Evolutionary conservation across 1,284 basidiomycete genomes (phyloP).

Genomic region (Moesziomyces sp.): DNA sequence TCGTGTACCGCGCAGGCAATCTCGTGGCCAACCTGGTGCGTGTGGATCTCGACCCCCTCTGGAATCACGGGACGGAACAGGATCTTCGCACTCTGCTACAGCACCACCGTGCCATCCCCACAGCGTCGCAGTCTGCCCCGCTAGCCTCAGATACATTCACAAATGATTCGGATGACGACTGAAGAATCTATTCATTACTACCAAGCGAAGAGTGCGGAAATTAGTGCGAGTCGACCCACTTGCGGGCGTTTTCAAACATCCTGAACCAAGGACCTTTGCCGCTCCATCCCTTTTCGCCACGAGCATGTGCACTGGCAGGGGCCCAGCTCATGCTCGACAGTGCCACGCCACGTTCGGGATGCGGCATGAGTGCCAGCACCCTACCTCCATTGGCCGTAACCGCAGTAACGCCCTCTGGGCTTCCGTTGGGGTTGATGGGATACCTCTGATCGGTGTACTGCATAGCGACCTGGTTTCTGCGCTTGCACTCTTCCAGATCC

Average conservation of each 20-base stretch:
- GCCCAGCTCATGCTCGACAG: constrained; percentile 67
- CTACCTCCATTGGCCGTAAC: constrained; percentile 86
- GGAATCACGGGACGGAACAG: constrained; percentile 47
- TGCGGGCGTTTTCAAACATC: constrained; percentile 87
- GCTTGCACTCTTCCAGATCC: constrained; percentile 35
- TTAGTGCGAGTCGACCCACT: constrained; percentile 63
- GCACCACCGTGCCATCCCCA: constrained; percentile 15
- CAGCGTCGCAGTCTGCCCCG: background rate
- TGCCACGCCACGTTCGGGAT: constrained; percentile 67
- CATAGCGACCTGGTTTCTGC: constrained; percentile 49
- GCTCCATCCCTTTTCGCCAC: constrained; percentile 65
- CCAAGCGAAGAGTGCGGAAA: too few relatives aligned
- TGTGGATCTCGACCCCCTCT: constrained; percentile 52
- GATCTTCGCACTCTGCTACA: constrained; percentile 44
- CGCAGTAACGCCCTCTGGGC: constrained; percentile 85
- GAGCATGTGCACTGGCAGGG: constrained; percentile 37
- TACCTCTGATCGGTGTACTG: constrained; percentile 61
- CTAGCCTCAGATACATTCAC: background rate
- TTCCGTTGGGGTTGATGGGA: constrained; percentile 87
- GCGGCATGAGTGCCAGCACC: constrained; percentile 94
- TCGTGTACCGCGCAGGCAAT: constrained; percentile 53
- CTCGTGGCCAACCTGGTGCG: constrained; percentile 59
- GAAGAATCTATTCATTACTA: background rate
- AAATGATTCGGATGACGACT: constrained; percentile 10
- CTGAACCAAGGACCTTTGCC: constrained; percentile 91